phyloP scores from a whole-genome alignment of 2,329 filamentous ascomycete genomes.

The Byssoonygena ceratinophila region DNA sequence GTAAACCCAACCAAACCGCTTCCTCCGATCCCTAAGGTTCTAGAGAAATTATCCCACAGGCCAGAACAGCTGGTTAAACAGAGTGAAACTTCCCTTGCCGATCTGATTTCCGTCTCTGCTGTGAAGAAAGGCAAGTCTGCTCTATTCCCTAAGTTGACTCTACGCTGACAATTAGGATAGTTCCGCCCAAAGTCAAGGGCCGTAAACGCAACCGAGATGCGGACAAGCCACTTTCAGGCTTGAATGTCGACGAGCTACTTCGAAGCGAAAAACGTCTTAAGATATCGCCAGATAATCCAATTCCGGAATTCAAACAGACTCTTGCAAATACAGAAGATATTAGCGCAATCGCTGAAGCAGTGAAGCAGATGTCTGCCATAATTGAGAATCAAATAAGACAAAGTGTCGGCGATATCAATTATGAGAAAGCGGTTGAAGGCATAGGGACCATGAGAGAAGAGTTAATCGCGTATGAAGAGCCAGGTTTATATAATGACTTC shows the following conservation, averaged over 20 bases:
- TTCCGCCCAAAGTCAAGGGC: slow-evolving; percentile 68
- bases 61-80: slow-evolving; percentile 55
- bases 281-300: slow-evolving; percentile 61
- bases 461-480: slow-evolving; percentile 63
- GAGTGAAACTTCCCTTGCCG: slow-evolving; percentile 49
- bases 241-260: slow-evolving; percentile 78
- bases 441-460: slow-evolving; percentile 69
- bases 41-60: slow-evolving; percentile 63
- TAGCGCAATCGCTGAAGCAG: slow-evolving; percentile 53
- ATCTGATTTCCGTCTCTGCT: slow-evolving; percentile 58
- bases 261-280: slow-evolving; percentile 43
- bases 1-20: slow-evolving; percentile 58
- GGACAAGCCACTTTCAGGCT: slow-evolving; percentile 75
- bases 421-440: slow-evolving; percentile 63
- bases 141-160: background rate
- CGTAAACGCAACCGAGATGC: slow-evolving; percentile 56
- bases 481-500: slow-evolving; percentile 65
- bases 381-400: slow-evolving; percentile 57
- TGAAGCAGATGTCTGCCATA: slow-evolving; percentile 63
- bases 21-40: slow-evolving; percentile 50
- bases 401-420: slow-evolving; percentile 65
- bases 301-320: slow-evolving; percentile 82
- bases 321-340: slow-evolving; percentile 52
- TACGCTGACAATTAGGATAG: slow-evolving; percentile 31
- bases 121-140: slow-evolving; percentile 62